These are phyloP conservation scores for Mycena latifolia DNA, from an alignment of 768 basidiomycete genomes.

Conservation along the genomic window DNA sequence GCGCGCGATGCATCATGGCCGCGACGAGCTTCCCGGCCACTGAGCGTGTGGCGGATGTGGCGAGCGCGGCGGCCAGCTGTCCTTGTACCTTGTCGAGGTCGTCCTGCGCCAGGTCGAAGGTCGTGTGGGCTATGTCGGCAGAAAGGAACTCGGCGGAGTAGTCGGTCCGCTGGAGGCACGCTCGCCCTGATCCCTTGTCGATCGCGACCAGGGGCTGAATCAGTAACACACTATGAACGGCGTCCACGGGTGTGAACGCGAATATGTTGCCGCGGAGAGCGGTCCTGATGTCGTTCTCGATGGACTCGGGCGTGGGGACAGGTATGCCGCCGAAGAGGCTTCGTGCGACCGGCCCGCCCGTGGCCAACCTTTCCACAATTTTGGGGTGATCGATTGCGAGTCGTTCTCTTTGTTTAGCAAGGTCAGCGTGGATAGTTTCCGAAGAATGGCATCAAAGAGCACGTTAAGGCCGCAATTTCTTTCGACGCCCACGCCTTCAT, in stretches of 20 bases:
- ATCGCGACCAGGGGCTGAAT: conserved; percentile 5
- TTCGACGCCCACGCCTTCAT: conserved; percentile 20
- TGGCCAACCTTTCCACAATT: conserved; percentile 1
- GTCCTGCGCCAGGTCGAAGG: neutral
- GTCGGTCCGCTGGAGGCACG: conserved; percentile 11
- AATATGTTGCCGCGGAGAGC: conserved; percentile 6
- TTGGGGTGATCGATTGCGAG: neutral
- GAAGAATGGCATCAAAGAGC: neutral
- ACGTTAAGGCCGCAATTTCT: conserved; percentile 8
- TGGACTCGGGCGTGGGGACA: neutral
- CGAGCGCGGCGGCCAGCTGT: conserved; percentile 2
- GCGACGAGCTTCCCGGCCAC: conserved; percentile 6
- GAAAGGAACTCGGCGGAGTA: conserved; percentile 2
- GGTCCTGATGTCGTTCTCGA: neutral
- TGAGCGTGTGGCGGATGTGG: neutral
- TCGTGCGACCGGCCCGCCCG: conserved; percentile 10
- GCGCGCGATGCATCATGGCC: conserved; percentile 10
- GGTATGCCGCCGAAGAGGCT: conserved; percentile 2
- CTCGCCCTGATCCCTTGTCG: conserved; percentile 6
- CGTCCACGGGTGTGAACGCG: neutral
- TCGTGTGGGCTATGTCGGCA: neutral
- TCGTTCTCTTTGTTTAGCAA: conserved; percentile 9
- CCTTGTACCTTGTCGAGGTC: neutral
- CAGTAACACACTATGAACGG: neutral
- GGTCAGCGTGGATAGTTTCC: conserved; percentile 1